phyloP scores from a whole-genome alignment of 345 rosid species.

The Lepidium didymum region DNA sequence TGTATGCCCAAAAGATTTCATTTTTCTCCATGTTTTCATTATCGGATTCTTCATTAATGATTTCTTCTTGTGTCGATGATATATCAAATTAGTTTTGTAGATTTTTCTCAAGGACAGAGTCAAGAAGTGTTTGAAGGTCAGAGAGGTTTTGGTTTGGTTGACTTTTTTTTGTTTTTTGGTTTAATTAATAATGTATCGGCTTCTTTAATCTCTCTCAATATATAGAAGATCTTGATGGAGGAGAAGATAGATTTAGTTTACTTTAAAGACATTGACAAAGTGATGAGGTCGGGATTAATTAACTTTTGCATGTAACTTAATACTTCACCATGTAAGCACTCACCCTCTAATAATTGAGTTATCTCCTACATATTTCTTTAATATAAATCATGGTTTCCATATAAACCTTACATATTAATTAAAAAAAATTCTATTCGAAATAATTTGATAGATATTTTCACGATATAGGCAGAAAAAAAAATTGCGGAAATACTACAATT shows the following conservation, averaged over 20 bases:
- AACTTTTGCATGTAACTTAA: constrained; percentile 2
- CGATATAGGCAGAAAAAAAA: too few species aligned
- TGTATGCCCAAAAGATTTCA: constrained; percentile 36
- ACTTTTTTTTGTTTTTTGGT: background rate
- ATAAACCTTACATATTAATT: too few species aligned
- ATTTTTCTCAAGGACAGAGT: background rate
- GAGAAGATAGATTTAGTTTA: background rate
- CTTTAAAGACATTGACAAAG: constrained; percentile 9
- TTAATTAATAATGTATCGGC: background rate
- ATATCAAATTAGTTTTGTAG: background rate
- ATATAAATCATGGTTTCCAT: too few species aligned
- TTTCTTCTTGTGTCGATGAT: constrained; percentile 14
- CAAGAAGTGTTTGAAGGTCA: background rate
- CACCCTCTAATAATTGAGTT: constrained; percentile 2
- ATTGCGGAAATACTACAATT: too few species aligned
- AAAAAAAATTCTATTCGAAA: too few species aligned
- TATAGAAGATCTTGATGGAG: constrained; percentile 2
- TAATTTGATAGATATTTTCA: too few species aligned
- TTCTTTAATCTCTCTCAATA: constrained; percentile 5
- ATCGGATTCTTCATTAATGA: constrained; percentile 39
- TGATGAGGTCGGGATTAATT: constrained; percentile 14
- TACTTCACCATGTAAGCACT: constrained; percentile 19
- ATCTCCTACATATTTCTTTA: too few species aligned
- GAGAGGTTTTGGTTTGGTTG: background rate
- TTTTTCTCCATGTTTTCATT: constrained; percentile 51